A percentile compares a stretch with the other conserved stretches of the same genome.
Evolutionary conservation across 75 land plant genomes (phyloP).

Genomic region (Selaginella moellendorffii): DNA sequence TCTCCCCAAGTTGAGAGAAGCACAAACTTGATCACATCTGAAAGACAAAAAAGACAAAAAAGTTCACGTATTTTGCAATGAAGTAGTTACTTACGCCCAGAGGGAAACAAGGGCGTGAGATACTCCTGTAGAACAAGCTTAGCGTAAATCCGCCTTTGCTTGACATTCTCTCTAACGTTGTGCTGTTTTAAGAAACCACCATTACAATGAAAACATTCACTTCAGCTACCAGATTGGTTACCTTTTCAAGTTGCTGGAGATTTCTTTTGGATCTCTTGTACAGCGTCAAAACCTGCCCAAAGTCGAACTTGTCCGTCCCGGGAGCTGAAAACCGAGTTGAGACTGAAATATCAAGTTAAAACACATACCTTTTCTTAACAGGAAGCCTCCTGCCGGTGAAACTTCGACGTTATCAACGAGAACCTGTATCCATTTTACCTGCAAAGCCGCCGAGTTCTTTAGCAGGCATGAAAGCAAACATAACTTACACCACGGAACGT

Average conservation of each 20-base stretch:
- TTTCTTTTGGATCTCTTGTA: not conserved
- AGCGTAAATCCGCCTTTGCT: not conserved
- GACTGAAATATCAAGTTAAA: not conserved
- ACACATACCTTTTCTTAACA: conserved; percentile 3
- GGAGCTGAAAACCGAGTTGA: conserved; percentile 2
- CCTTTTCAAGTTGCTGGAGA: not conserved
- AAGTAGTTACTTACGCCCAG: conserved; percentile 2
- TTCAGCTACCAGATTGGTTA: not conserved
- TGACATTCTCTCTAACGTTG: not conserved
- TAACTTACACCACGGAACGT: conserved; percentile 9
- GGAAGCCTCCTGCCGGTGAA: not conserved
- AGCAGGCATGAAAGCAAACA: not conserved
- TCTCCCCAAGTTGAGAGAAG: conserved; percentile 4
- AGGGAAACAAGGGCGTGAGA: not conserved
- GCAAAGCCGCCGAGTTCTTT: not conserved
- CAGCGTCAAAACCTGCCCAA: not conserved
- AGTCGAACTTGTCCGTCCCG: conserved; percentile 4
- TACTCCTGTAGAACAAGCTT: not conserved
- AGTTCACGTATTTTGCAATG: not conserved
- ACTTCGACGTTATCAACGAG: conserved; percentile 10
- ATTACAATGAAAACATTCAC: too few relatives aligned
- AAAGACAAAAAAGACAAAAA: not conserved
- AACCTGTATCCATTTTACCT: conserved; percentile 6
- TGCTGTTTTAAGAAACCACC: not conserved
- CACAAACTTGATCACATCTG: conserved; percentile 5